Base-by-base conservation (phyloP, 208 protist species). In the Leishmania braziliensis region DNA sequence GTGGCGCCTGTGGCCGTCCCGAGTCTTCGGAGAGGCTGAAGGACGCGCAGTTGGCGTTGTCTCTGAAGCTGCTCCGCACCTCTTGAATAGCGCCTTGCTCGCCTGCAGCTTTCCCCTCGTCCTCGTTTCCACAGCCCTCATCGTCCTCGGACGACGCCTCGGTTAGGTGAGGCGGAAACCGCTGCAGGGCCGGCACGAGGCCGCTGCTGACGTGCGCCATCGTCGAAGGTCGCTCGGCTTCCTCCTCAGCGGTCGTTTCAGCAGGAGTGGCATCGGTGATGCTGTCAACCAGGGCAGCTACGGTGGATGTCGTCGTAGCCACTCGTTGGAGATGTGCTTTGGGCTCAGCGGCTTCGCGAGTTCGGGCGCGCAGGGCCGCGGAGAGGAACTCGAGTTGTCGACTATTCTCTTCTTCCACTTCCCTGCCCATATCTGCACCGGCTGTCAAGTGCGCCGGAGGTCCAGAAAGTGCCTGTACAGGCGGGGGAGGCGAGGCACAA, bases 141-240 rank as follows among this genome's bases (percentile, higher is more conserved):
- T 39, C 48, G 12, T 73, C 81, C 20, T 72, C 75, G 0, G 76
- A 77, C 3, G 66, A 77, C 0, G 65, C 50, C 6, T 75, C 71
- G 26, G 81, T 51, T 0, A 39, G 58, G 20, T 70, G 53, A 0
- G 77, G 12, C 8, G 43, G 63, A 39, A 50, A 79, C 26, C 14
- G 1, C 51, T 3, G 62, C 18, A 86, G 43, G 0, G 72, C 77
- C 1, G 82, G 82, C 63, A 82, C 65, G 63, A 86, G 78, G 3
- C 82, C 82, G 66, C 18, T 79, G 63, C 63, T 50, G n/a, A 46
- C 63, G 60, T 86, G 82, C 2, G 82, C 82, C 73, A 86, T 86
- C 66, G 82, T 86, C 5, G 82, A 65, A 10, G 82, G 82, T 23
- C 82, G 82, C 14, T 81, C 72, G 3, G 20, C 16, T 48, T 77